Evolutionary conservation across 371 early-diverging fungal species (phyloP).

Genomic region (Basidiobolus heterosporus): DNA sequence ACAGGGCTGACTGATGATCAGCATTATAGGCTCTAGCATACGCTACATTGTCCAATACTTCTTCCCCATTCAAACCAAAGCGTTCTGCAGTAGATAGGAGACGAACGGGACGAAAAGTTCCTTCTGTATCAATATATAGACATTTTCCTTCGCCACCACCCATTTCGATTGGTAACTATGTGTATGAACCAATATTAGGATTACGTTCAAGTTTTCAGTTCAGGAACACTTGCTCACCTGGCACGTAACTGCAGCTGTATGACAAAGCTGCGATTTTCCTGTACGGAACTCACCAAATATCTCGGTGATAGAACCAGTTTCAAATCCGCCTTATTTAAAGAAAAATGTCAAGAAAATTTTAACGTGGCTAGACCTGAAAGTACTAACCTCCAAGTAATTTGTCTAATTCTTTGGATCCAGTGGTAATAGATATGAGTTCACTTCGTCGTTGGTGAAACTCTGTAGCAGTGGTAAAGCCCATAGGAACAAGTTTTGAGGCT

Average conservation of each 20-base stretch:
- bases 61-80: constrained; percentile 73
- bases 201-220: constrained; percentile 5
- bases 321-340: constrained; percentile 75
- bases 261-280: constrained; percentile 98
- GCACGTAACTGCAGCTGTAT: constrained; percentile 93
- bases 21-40: constrained; percentile 95
- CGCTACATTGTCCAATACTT: constrained; percentile 89
- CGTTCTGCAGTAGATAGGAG: constrained; percentile 80
- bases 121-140: constrained; percentile 98
- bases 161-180: constrained; percentile 61
- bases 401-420: constrained; percentile 93
- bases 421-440: constrained; percentile 78
- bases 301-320: constrained; percentile 98
- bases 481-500: constrained; percentile 86
- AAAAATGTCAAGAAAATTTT: not conserved
- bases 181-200: no score
- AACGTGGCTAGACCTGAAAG: not conserved
- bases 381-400: constrained; percentile 73
- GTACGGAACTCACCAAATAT: constrained; percentile 99
- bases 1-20: constrained; percentile 88
- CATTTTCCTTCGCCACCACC: constrained; percentile 97
- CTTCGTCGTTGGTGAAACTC: constrained; percentile 80
- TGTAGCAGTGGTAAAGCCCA: constrained; percentile 96
- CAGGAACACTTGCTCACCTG: constrained; percentile 36
- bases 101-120: constrained; percentile 94